Conservation (phyloP, 768 basidiomycete genomes). For the Obba rivulosa region DNA sequence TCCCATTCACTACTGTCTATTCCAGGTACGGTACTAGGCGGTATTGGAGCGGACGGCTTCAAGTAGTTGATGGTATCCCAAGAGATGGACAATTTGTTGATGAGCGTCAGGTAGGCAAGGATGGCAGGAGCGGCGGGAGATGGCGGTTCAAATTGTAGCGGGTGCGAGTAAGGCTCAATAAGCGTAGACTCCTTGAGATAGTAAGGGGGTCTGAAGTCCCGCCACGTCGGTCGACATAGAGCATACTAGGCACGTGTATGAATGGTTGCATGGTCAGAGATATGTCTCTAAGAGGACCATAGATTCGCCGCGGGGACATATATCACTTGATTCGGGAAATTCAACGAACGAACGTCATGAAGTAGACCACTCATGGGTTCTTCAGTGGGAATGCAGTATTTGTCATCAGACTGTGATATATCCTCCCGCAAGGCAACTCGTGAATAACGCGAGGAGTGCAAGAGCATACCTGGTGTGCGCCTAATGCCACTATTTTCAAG, state of each 20-base stretch:
- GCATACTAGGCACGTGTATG: constrained; percentile 43
- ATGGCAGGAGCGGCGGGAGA: constrained; percentile 69
- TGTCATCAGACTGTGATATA: neutral
- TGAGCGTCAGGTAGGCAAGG: constrained; percentile 58
- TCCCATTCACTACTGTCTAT: constrained; percentile 55
- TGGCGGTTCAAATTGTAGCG: constrained; percentile 45
- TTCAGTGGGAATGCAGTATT: neutral
- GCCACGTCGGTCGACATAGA: constrained; percentile 53
- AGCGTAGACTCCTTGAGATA: constrained; percentile 13
- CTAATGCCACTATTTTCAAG: constrained; percentile 58
- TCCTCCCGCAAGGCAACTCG: too few species aligned
- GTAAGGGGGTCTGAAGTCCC: constrained; percentile 40
- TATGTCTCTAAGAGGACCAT: neutral
- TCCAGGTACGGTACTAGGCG: constrained; percentile 10
- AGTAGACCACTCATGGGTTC: neutral
- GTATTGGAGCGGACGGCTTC: constrained; percentile 21
- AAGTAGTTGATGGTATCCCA: constrained; percentile 18
- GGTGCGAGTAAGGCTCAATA: constrained; percentile 14
- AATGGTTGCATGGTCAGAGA: neutral
- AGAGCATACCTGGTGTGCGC: constrained; percentile 53
- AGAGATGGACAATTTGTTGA: constrained; percentile 22
- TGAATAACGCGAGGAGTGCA: constrained; percentile 7
- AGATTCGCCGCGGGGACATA: neutral
- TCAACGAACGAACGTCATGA: neutral
- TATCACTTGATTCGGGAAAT: neutral